Evolutionary conservation across 2,329 filamentous ascomycete genomes (phyloP), one percentile per base, ranked within the genome.

Genomic region (Colletotrichum spinosum): DNA sequence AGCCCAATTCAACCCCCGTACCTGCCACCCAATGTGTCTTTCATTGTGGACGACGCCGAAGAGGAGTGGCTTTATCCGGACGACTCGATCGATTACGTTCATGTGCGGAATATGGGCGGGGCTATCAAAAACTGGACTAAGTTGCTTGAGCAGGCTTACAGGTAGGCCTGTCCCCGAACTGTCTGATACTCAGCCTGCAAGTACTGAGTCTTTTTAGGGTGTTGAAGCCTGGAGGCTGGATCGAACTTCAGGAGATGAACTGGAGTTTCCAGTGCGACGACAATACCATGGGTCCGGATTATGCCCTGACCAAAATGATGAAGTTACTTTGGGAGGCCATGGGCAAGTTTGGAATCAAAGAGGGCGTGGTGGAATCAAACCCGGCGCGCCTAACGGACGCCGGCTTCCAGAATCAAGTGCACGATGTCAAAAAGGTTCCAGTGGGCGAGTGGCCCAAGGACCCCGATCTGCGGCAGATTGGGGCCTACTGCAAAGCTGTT

Each of bases 301-400:
- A 73, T 25, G 72, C 70, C 0, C 65, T 69, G 0, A 42, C 55
- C 0, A 76, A 77, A 42, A 74, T 74, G 56, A 72, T 76, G 39
- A 77, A 80, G 49, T 77, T 88, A 69, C 72, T 76, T 3, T 81
- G 83, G 15, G 83, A 81, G 0, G 87, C 86, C 1, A 88, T 88
- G 65, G 75, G 79, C 51, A 80, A 87, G 78, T 75, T 55, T 55
- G 81, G 89, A 0, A 74, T 75, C 0, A 81, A 86, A 70, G 74
- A 78, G 2, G 70, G 83, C 80, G 72, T 81, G 81, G 75, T 84
- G 83, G 81, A 77, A 0, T 78, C 76, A 33, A 84, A 83, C 68
- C 72, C 77, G 0, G 80, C 80, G 45, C 80, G 85, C 42, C 75
- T 78, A 4, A 78, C 80, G 17, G 77, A 83, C 54, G 88, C 86